These are phyloP conservation scores for Xylaria castorea DNA, from an alignment of 495 filamentous ascomycete genomes.

Conservation along the genomic window DNA sequence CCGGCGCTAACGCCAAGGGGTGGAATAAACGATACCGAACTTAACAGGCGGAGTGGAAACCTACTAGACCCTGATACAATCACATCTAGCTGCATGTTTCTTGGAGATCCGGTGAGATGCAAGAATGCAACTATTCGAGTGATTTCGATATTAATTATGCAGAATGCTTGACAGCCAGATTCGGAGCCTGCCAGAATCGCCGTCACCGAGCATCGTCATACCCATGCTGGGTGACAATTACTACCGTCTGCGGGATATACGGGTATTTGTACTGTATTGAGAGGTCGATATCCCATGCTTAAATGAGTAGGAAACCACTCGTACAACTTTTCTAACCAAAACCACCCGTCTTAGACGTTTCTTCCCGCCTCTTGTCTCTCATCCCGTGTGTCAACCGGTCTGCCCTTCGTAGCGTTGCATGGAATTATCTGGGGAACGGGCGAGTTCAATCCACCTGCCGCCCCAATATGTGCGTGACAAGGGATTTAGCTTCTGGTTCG, in stretches of 20 bases:
- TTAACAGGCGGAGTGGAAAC: background rate
- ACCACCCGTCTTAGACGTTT: background rate
- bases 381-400: constrained; percentile 12
- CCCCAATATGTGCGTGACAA: constrained; percentile 1
- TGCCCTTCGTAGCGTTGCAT: constrained; percentile 1
- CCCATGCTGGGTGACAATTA: constrained; percentile 25
- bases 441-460: constrained; percentile 6
- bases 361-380: constrained; percentile 11
- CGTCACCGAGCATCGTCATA: constrained; percentile 13
- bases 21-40: background rate
- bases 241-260: constrained; percentile 8
- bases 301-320: background rate
- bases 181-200: constrained; percentile 13
- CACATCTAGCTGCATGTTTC: background rate
- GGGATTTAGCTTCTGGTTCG: constrained; percentile 3
- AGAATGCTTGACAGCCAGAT: background rate
- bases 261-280: constrained; percentile 14
- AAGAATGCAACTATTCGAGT: constrained; percentile 10
- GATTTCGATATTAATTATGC: background rate
- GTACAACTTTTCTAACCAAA: constrained; percentile 7
- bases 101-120: background rate
- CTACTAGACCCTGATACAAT: background rate
- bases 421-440: constrained; percentile 18
- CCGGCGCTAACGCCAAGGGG: background rate
- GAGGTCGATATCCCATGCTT: background rate